A percentile compares a stretch with the other conserved stretches of the same genome.
phyloP scores from a whole-genome alignment of 352 stramenopile species.

The Pseudoperonospora humuli region DNA sequence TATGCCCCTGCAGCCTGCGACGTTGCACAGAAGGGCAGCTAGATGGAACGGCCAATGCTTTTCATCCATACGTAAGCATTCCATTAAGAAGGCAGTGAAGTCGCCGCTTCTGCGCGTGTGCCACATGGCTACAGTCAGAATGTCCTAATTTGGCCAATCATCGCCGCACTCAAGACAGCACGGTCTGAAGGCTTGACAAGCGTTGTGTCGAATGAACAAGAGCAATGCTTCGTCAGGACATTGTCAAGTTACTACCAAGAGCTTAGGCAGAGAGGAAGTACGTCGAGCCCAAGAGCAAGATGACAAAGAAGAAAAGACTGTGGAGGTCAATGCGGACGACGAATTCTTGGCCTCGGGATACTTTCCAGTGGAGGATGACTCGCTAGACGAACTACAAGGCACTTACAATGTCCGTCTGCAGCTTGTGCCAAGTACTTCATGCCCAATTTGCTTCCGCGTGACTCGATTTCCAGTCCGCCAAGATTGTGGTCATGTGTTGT shows the following conservation, averaged over 20 bases:
- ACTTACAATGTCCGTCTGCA: constrained; percentile 28
- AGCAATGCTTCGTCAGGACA: background rate
- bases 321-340: constrained; percentile 13
- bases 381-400: constrained; percentile 19
- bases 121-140: constrained; percentile 11
- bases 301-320: constrained; percentile 21
- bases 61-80: no score
- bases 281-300: constrained; percentile 4
- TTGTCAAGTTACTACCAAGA: background rate
- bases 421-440: constrained; percentile 22
- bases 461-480: constrained; percentile 36
- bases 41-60: no score
- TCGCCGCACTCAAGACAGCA: constrained; percentile 4
- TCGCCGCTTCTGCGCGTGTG: constrained; percentile 3
- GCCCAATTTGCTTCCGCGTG: constrained; percentile 39
- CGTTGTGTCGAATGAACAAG: constrained; percentile 2
- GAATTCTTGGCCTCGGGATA: constrained; percentile 9
- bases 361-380: constrained; percentile 8
- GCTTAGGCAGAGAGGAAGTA: background rate
- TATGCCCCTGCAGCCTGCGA: no score
- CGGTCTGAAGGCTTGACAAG: constrained; percentile 18
- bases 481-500: constrained; percentile 48
- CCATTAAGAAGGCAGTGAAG: no score
- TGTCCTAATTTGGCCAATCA: constrained; percentile 22
- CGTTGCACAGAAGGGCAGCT: no score